A percentile compares a stretch with the other conserved stretches of the same genome.
Evolutionary conservation across 75 land plant genomes (phyloP).

Genomic region (Adiantum capillusveneris): DNA sequence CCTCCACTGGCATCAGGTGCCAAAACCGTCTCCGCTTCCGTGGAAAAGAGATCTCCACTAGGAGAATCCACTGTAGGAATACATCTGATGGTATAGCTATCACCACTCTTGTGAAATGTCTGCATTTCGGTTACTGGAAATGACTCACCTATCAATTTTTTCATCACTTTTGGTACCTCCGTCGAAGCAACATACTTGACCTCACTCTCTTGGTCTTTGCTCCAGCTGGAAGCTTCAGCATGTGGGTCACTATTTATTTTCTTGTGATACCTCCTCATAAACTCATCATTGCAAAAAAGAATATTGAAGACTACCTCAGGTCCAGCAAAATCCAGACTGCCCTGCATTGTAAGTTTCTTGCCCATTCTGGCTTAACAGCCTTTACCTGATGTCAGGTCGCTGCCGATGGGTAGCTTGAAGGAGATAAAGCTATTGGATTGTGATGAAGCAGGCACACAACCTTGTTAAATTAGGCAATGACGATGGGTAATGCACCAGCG

Average conservation of each 20-base stretch:
- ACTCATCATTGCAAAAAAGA: constrained; percentile 1
- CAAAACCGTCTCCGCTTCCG: constrained; percentile 7
- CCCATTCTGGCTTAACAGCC: background rate
- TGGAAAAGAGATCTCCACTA: background rate
- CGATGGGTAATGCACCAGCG: too few species aligned
- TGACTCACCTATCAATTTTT: constrained; percentile 6
- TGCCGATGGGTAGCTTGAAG: too few species aligned
- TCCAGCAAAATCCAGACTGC: background rate
- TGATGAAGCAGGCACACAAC: too few species aligned
- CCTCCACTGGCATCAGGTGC: constrained; percentile 12
- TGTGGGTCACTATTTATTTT: constrained; percentile 16
- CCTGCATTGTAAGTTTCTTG: background rate
- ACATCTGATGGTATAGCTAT: constrained; percentile 2
- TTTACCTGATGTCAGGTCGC: too few species aligned
- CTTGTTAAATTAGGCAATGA: too few species aligned
- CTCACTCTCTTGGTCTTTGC: constrained; percentile 5
- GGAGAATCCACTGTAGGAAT: constrained; percentile 7
- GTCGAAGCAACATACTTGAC: constrained; percentile 13
- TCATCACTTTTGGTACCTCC: constrained; percentile 9
- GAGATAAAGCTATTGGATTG: too few species aligned
- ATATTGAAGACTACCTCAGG: constrained; percentile 5
- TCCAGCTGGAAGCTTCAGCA: constrained; percentile 21
- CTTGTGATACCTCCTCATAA: constrained; percentile 8
- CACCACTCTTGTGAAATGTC: constrained; percentile 3
- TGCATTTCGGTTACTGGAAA: constrained; percentile 15